These are phyloP conservation scores for Diaporthe longicolla DNA, from an alignment of 2,329 filamentous ascomycete species.

Conservation along the genomic window DNA sequence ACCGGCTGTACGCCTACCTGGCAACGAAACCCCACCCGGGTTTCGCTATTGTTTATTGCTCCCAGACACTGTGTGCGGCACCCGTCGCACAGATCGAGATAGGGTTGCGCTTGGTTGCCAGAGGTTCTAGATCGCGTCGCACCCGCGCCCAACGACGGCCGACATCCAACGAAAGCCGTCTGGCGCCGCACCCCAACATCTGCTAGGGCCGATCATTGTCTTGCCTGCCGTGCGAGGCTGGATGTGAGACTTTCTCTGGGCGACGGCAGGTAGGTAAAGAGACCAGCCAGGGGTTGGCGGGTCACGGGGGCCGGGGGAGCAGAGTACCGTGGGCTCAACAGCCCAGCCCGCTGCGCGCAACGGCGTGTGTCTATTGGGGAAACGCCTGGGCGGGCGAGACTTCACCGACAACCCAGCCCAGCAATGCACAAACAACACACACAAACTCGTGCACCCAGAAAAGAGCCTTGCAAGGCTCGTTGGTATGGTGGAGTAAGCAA, in stretches of 20 bases:
- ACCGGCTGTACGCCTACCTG: background rate
- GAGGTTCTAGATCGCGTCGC: slow-evolving; percentile 40
- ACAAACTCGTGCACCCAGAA: background rate
- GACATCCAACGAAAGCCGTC: slow-evolving; percentile 16
- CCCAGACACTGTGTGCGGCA: slow-evolving; percentile 27
- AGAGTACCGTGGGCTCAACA: background rate
- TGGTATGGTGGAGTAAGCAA: slow-evolving; percentile 20
- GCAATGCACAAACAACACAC: slow-evolving; percentile 39
- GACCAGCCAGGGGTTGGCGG: background rate
- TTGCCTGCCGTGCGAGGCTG: slow-evolving; percentile 31
- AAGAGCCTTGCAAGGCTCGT: background rate
- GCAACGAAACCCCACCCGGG: background rate
- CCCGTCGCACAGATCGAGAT: slow-evolving; percentile 38
- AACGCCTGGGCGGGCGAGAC: slow-evolving; percentile 18
- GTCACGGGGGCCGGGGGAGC: background rate
- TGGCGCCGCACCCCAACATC: slow-evolving; percentile 10
- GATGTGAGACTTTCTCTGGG: slow-evolving; percentile 12
- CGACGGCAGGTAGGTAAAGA: slow-evolving; percentile 1
- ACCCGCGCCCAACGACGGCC: slow-evolving; percentile 33
- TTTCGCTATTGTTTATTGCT: slow-evolving; percentile 2
- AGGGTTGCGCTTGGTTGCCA: slow-evolving; percentile 29
- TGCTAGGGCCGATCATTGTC: slow-evolving; percentile 6
- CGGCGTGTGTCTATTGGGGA: slow-evolving; percentile 35
- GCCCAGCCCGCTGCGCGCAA: slow-evolving; percentile 2
- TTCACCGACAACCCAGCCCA: slow-evolving; percentile 33